Conservation (phyloP, 1,284 basidiomycete genomes). For the Kwoniella shivajii region DNA sequence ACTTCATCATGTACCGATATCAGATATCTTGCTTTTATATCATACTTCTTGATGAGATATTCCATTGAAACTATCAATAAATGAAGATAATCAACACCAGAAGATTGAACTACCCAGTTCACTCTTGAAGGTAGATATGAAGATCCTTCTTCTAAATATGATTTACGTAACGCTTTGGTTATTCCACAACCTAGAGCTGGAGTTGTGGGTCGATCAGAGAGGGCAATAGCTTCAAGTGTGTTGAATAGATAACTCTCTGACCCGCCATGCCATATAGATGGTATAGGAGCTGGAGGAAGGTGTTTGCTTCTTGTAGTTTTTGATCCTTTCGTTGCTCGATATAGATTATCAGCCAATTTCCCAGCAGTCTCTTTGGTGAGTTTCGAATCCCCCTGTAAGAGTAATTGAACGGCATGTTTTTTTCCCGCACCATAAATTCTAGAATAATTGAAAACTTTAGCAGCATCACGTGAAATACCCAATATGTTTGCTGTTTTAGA, state of each 20-base stretch:
- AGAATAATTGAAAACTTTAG: constrained; percentile 99
- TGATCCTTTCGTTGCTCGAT: constrained; percentile 90
- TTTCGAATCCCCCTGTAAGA: constrained; percentile 81
- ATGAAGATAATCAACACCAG: constrained; percentile 97
- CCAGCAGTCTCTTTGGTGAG: constrained; percentile 80
- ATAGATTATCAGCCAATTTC: constrained; percentile 79
- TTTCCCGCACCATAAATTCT: constrained; percentile 98
- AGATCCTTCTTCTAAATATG: constrained; percentile 66
- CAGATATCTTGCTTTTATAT: constrained; percentile 88
- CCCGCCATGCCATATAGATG: constrained; percentile 94
- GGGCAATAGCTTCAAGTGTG: constrained; percentile 93
- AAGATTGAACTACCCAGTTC: constrained; percentile 99
- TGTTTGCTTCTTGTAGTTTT: constrained; percentile 64
- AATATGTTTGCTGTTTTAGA: constrained; percentile 95
- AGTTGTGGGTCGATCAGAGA: constrained; percentile 82
- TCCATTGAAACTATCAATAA: constrained; percentile 95
- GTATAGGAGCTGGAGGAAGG: constrained; percentile 28
- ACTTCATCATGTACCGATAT: constrained; percentile 98
- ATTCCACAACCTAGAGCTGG: constrained; percentile 94
- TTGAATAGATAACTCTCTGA: constrained; percentile 99
- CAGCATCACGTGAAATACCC: constrained; percentile 89
- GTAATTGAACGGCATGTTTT: constrained; percentile 85
- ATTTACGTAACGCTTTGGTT: constrained; percentile 86
- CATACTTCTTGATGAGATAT: constrained; percentile 76
- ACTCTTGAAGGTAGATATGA: constrained; percentile 96